Base-by-base conservation (phyloP, 805 yeast genomes). In the Hanseniaspora guilliermondii region DNA sequence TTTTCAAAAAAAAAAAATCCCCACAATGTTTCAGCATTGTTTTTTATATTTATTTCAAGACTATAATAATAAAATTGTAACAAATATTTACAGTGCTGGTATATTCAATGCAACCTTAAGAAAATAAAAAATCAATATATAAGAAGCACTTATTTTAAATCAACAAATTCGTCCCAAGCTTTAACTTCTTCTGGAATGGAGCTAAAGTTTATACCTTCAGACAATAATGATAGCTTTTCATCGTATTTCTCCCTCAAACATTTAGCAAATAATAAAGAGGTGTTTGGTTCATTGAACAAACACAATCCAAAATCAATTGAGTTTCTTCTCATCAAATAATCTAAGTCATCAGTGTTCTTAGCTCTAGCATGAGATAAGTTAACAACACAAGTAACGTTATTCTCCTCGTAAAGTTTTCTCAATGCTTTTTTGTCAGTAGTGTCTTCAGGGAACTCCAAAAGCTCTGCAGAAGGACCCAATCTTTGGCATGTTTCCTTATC, bases 281-380 rank as follows among this genome's bases (percentile, higher is more conserved):
- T 94, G 67, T 87, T 82, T 60, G 97, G 96, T 74, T 93, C 99
- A 67, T 91, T 93, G 76, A 93, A 91, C 66, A 93, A 75, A 42
- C 98, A 96, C 64, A 91, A 83, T 57, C 86, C 97, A 68, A 93
- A 93, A 70, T 93, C 99, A 72, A 93, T 94, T 47, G 99, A 97
- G 69, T 93, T 93, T 75, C 99, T 84, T 76, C 99, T 84, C 98
- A 93, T 93, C 56, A 91, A 83, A 70, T 93, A 93, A 71, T 93
- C 97, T 70, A 85, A 83, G 65, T 93, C 97, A 59, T 79, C 70
- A 59, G 87, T 76, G 59, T 77, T 73, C 64, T 86, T 94, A 44
- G 97, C 99, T 68, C 96, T 80, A 42, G 86, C 84, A 62, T 76
- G 76, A 53, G 98, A 97, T 64, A 93, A 77, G 73, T 93, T 93